A percentile compares a stretch with the other conserved stretches of the same genome.
These are phyloP conservation scores for Venturia aucupariae DNA, from an alignment of 2,329 filamentous ascomycete genomes.

Conservation along the genomic window DNA sequence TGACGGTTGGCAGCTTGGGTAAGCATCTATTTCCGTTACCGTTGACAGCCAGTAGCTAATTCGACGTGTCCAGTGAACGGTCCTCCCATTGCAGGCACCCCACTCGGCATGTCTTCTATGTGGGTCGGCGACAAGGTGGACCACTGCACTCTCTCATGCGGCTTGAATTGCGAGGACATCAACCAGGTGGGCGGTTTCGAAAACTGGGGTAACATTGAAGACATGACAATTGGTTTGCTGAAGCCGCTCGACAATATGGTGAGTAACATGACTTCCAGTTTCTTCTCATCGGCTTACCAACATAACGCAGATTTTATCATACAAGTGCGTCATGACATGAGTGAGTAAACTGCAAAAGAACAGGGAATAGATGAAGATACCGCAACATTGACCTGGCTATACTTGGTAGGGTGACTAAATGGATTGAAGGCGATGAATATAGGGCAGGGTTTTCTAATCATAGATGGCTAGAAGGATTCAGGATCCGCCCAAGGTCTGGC, in stretches of 20 bases:
- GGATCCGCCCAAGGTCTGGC: not conserved
- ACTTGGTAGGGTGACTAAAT: not conserved
- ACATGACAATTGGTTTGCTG: not conserved
- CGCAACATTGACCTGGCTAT: not conserved
- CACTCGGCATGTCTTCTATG: not conserved
- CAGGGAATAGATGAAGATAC: not conserved
- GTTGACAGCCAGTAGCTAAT: not conserved
- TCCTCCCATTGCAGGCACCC: not conserved
- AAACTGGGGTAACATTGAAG: not conserved
- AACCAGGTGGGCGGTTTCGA: not conserved
- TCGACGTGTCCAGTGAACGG: not conserved
- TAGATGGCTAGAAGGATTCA: not conserved
- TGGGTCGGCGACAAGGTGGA: not conserved
- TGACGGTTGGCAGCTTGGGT: conserved; percentile 1
- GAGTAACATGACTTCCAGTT: not conserved
- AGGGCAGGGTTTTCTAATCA: not conserved
- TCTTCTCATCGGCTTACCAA: not conserved
- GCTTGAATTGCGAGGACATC: not conserved
- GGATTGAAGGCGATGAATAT: not conserved
- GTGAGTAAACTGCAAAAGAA: not conserved
- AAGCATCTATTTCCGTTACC: not conserved
- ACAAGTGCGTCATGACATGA: not conserved
- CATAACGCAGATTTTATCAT: not conserved
- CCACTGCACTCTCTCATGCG: not conserved
- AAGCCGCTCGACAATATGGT: not conserved